Evolutionary conservation across 2,329 filamentous ascomycete species (phyloP), one percentile per base, ranked within the genome.

Genomic region (Coniochaeta ligniaria): DNA sequence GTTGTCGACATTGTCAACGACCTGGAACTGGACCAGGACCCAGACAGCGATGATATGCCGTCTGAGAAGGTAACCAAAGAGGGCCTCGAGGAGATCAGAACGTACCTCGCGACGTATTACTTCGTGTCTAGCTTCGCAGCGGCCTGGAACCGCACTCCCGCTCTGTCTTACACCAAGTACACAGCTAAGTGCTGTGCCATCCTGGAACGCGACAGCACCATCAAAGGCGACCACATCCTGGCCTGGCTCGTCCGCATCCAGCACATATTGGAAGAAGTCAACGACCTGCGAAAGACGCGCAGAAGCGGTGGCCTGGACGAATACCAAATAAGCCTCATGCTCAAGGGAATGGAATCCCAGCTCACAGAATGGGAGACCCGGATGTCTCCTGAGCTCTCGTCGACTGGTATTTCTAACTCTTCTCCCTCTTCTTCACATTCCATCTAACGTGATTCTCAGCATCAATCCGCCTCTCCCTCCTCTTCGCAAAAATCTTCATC

Each of bases 1-100:
- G 76, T 76, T 0, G 73, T 75, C 17, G 82, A 84, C 60, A 73
- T 83, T 9, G 67, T 80, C 8, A 72, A 71, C 9, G 81, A 84
- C 60, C 73, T 84, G 0, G 80, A 81, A 6, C 67, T 84, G 1
- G 77, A 81, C 26, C 71, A 77, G 24, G 76, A 78, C 35, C 63
- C 67, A 1, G 66, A 68, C n/a, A 60, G 67, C 20, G 66, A 68
- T 28, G 64, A 20, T 7, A 12, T 31, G 2, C 47, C 47, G n/a
- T 14, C 14, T 2, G 68, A 14, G 62, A 64, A 1, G 56, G 50
- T 2, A 60, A 59, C 62, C 20, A 60, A 65, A 2, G 67, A 72
- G 17, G 74, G 74, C 24, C 67, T 83, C 3, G 75, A 77, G 35
- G 67, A 72, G 9, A 72, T 83, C 24, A 74, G 82, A 12, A 74